Base-by-base conservation (phyloP, 331 rosid genomes). In the Rosa hybrid region DNA sequence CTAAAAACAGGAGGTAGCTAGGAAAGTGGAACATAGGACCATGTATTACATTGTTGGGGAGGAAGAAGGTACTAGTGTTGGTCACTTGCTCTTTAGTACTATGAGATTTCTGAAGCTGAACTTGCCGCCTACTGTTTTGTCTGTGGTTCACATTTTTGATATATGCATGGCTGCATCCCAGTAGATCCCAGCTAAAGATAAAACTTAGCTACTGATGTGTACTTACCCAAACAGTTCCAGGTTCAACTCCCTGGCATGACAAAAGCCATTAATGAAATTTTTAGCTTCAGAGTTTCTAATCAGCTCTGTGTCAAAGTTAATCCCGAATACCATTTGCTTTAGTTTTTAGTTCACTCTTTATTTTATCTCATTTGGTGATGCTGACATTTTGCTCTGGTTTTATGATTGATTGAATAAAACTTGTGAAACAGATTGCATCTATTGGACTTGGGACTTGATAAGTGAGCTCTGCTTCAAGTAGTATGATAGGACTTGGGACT, bases 1-100 rank as follows among this genome's bases (percentile, higher is more conserved):
- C 72, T 18, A 16, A 68, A 42, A 68, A 68, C 27, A 17, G 23
- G 25, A 68, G 49, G 49, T 41, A 5, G 30, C 30, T 27, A 27
- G 72, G 72, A 68, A 68, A 68, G 25, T 42, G 74, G 72, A 67
- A 38, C 21, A 67, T 18, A 42, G 51, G 74, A 68, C 17, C 53
- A 42, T 42, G 38, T 8, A 68, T 42, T 20, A 69, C 30, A 68
- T 41, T 42, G 27, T 41, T 68, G 8, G 27, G 45, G 27, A 41
- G 25, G 72, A 68, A 68, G 51, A 20, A 38, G 48, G 42, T 38
- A 67, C 12, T 48, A 14, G 46, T 18, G 14, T 8, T 45, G 39
- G 39, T 34, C 4, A 34, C 39, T 64, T 9, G 0, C 70, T 64
- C 42, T 64, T 16, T 67, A 18, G 8, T 38, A 44, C 23, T 14